Evolutionary conservation across 31 red algal species (phyloP), one percentile per base, ranked within the genome.

Genomic region (Endocladia muricata): DNA sequence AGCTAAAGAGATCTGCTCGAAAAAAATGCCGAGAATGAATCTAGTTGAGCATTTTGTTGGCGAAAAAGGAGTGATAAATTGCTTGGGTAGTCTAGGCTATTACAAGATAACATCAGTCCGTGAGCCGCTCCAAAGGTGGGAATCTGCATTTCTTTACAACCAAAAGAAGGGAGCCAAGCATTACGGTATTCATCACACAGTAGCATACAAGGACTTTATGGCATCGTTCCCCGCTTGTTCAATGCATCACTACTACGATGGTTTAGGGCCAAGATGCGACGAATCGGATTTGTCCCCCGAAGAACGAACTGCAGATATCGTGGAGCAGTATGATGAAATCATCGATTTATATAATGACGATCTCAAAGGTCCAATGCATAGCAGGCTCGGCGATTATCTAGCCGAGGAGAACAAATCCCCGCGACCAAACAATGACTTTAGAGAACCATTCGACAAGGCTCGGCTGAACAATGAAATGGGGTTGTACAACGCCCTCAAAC

Each of bases 31-130:
- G 40, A 42, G 33, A 6, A 48, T 48, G 4, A 21, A 72, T 21
- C 29, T 72, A 4, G 41, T 72, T 7, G 36, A 42, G 37, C 68
- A 72, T 33, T 23, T 72, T 3, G 4, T 3, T 22, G 68, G 36
- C n/a, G 41, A 72, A 17, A 42, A 21, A 33, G 68, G n/a, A 6
- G 3, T 48, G 9, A 6, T 72, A 23, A 42, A 48, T 22, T 72
- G 68, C 35, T 42, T 72, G 41, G 39, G 68, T 19, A 37, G 68
- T 15, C 19, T 3, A 6, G 68, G 68, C 5, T 72, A 72, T 33
- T 72, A 72, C 68, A 39, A 21, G 11, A 42, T 72, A 42, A 72
- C 68, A 31, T 72, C 68, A 31, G 51, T 72, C 35, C 68, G 68
- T 23, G 68, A 72, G 68, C 68, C 68, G 21, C 22, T 48, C 23